phyloP scores from a whole-genome alignment of 495 filamentous ascomycete genomes.

The Aspergillus nanangensis region DNA sequence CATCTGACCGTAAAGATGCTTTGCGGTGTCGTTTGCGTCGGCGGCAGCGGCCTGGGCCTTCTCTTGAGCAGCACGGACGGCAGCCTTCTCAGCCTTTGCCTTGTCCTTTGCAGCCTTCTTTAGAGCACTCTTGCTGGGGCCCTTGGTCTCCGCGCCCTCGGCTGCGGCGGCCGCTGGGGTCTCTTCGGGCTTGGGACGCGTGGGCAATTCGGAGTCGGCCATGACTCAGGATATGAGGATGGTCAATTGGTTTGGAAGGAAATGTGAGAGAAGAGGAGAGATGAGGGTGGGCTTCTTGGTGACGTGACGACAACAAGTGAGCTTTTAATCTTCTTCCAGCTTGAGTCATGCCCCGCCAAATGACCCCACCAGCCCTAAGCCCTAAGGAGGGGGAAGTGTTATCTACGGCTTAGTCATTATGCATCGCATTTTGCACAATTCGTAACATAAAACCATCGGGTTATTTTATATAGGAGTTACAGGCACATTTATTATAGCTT shows the following conservation, averaged over 20 bases:
- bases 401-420: too few relatives aligned
- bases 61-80: constrained; percentile 49
- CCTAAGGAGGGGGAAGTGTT: constrained; percentile 45
- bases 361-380: constrained; percentile 32
- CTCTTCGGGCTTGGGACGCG: constrained; percentile 44
- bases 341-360: constrained; percentile 29
- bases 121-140: constrained; percentile 57
- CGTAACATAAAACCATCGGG: too few relatives aligned
- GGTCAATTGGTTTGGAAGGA: constrained; percentile 6
- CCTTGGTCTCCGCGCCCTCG: constrained; percentile 34
- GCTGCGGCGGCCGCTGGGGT: constrained; percentile 29
- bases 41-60: constrained; percentile 44
- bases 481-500: not conserved
- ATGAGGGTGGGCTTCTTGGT: constrained; percentile 5
- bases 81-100: constrained; percentile 61
- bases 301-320: constrained; percentile 1
- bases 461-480: not conserved
- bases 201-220: constrained; percentile 45
- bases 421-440: too few relatives aligned
- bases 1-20: constrained; percentile 60
- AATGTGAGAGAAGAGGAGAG: not conserved
- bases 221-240: constrained; percentile 23
- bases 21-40: constrained; percentile 64
- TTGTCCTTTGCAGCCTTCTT: constrained; percentile 68
- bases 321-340: not conserved